These are phyloP conservation scores for Schizothecium vesticola DNA, from an alignment of 495 filamentous ascomycete species.

Conservation along the genomic window DNA sequence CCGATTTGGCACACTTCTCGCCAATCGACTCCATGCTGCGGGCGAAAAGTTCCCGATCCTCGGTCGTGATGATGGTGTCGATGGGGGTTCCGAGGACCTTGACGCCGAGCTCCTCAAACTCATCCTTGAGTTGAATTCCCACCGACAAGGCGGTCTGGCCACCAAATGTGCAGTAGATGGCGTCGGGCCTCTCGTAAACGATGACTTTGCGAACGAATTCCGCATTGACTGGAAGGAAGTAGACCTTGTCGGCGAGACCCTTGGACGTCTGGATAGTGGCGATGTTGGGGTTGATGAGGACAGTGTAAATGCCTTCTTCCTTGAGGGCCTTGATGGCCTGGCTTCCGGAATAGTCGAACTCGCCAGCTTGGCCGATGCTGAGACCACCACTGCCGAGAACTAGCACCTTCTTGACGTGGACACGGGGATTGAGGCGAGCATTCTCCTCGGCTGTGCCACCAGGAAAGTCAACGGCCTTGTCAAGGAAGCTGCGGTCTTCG, in stretches of 20 bases:
- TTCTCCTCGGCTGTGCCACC: constrained; percentile 78
- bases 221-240: constrained; percentile 94
- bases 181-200: constrained; percentile 83
- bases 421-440: constrained; percentile 63
- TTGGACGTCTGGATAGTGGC: constrained; percentile 98
- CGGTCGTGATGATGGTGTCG: constrained; percentile 95
- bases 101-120: constrained; percentile 85
- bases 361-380: constrained; percentile 93
- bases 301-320: constrained; percentile 88
- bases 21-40: constrained; percentile 97
- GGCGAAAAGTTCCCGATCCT: constrained; percentile 94
- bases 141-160: constrained; percentile 93
- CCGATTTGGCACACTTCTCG: constrained; percentile 96
- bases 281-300: constrained; percentile 98
- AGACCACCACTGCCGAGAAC: constrained; percentile 90
- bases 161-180: constrained; percentile 93
- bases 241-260: constrained; percentile 94
- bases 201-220: constrained; percentile 98
- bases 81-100: constrained; percentile 94
- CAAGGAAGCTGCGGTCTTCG: constrained; percentile 55
- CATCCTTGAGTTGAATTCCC: constrained; percentile 93
- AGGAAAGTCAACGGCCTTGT: constrained; percentile 72
- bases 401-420: constrained; percentile 86
- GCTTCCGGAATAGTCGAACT: constrained; percentile 97
- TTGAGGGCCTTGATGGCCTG: constrained; percentile 95